Conservation (phyloP, 2,329 filamentous ascomycete species). For the Mariannaea sp. region DNA sequence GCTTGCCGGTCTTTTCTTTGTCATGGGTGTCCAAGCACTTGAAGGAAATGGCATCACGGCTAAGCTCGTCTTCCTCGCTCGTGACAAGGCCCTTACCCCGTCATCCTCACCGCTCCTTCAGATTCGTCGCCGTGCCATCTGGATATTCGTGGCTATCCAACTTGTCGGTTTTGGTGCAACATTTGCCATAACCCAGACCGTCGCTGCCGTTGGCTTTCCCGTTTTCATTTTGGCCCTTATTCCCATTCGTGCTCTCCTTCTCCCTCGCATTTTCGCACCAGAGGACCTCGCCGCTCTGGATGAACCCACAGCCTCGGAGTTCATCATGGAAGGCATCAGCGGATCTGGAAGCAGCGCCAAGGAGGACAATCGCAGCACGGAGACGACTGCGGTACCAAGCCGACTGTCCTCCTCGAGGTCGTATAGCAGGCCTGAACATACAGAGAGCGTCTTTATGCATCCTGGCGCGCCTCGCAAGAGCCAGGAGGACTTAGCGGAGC, state of each 20-base stretch:
- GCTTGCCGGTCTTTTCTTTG: conserved; percentile 80
- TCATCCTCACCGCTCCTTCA: conserved; percentile 61
- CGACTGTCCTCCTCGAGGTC: conserved; percentile 14
- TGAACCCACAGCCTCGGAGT: conserved; percentile 73
- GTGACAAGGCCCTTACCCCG: conserved; percentile 67
- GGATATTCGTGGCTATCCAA: conserved; percentile 72
- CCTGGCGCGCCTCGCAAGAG: conserved; percentile 39
- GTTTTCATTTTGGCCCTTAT: conserved; percentile 73
- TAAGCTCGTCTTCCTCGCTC: conserved; percentile 72
- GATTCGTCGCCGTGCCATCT: conserved; percentile 71
- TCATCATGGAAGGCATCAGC: conserved; percentile 77
- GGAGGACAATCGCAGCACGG: conserved; percentile 27
- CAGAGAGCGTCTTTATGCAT: conserved; percentile 36
- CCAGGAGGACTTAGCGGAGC: conserved; percentile 43
- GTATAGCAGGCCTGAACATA: conserved; percentile 14
- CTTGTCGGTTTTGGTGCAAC: conserved; percentile 75
- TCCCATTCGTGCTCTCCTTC: conserved; percentile 65
- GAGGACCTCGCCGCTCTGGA: conserved; percentile 69
- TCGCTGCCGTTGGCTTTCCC: conserved; percentile 81
- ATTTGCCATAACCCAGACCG: conserved; percentile 82
- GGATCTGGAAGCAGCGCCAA: conserved; percentile 58
- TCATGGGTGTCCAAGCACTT: conserved; percentile 82
- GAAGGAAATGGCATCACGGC: conserved; percentile 76
- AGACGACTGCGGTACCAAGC: conserved; percentile 23
- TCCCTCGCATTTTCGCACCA: conserved; percentile 64